Conservation (phyloP, 768 basidiomycete genomes). For the Pholiota conissans region DNA sequence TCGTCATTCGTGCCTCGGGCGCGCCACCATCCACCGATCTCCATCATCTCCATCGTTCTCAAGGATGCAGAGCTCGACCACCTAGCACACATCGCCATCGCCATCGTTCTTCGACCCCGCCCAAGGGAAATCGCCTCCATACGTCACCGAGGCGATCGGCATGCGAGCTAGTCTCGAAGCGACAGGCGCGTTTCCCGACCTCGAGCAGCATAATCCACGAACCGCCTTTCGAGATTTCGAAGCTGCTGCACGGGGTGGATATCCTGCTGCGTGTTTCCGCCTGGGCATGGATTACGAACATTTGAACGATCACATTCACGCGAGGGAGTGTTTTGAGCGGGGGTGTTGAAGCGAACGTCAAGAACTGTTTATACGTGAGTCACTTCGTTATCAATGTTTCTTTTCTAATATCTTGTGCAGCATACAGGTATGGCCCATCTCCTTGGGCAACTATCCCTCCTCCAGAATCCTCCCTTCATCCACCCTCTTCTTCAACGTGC, state of each 20-base stretch:
- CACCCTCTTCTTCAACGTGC: constrained; percentile 76
- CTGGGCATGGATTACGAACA: constrained; percentile 91
- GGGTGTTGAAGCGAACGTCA: constrained; percentile 72
- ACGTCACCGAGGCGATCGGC: constrained; percentile 73
- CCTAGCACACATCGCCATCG: constrained; percentile 65
- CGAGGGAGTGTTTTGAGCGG: constrained; percentile 86
- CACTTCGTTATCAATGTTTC: not conserved
- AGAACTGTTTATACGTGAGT: constrained; percentile 79
- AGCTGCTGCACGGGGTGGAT: constrained; percentile 74
- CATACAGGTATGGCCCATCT: constrained; percentile 93
- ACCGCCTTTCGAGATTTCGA: constrained; percentile 91
- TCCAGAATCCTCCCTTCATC: constrained; percentile 51
- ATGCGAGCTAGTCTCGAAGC: constrained; percentile 74
- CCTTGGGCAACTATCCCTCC: constrained; percentile 79
- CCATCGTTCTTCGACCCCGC: constrained; percentile 47
- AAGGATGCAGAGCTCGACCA: constrained; percentile 58
- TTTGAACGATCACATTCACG: constrained; percentile 71
- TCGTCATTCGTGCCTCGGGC: constrained; percentile 54
- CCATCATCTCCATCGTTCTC: constrained; percentile 53
- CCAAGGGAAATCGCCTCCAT: constrained; percentile 26
- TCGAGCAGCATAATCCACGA: constrained; percentile 66
- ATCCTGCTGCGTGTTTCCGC: constrained; percentile 84
- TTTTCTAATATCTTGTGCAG: constrained; percentile 32
- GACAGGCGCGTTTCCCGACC: constrained; percentile 69
- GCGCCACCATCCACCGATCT: constrained; percentile 38